Evolutionary conservation across 441 rosid genomes (phyloP).

Genomic region (Lepidium campestre): DNA sequence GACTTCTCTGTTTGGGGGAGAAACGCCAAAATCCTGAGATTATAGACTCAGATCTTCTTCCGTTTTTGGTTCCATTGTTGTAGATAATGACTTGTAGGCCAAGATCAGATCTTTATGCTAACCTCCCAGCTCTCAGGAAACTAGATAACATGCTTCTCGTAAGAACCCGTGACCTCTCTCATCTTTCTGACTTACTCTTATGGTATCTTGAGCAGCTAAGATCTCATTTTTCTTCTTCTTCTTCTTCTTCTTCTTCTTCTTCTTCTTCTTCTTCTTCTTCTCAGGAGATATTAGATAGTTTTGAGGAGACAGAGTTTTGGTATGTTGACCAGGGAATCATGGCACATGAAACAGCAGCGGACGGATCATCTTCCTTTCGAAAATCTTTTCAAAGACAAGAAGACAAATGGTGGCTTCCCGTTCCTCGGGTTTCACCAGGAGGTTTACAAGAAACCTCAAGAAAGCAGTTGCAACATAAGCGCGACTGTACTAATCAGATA

Average conservation of each 20-base stretch:
- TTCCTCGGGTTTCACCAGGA: constrained; percentile 81
- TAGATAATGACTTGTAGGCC: constrained; percentile 97
- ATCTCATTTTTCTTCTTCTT: not conserved
- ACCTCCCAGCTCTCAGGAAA: constrained; percentile 88
- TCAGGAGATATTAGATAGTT: constrained; percentile 89
- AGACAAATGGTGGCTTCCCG: constrained; percentile 99
- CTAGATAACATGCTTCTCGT: constrained; percentile 98
- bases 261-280: not conserved
- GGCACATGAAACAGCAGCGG: constrained; percentile 64
- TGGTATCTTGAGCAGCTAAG: constrained; percentile 3
- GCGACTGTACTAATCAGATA: constrained; percentile 93
- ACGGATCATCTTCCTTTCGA: constrained; percentile 73
- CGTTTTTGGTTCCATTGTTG: constrained; percentile 9
- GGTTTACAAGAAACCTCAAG: constrained; percentile 77
- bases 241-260: not conserved
- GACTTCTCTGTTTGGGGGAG: not conserved
- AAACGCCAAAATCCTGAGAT: not conserved
- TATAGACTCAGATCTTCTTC: not conserved
- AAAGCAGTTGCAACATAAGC: constrained; percentile 81
- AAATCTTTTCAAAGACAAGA: constrained; percentile 84
- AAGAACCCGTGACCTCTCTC: constrained; percentile 27
- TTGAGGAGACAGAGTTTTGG: constrained; percentile 81
- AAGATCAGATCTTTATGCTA: constrained; percentile 77
- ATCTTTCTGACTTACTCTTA: not conserved
- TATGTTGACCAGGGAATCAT: constrained; percentile 90